phyloP scores from a whole-genome alignment of 139 green algal genomes.

The Chlorella vulgaris region DNA sequence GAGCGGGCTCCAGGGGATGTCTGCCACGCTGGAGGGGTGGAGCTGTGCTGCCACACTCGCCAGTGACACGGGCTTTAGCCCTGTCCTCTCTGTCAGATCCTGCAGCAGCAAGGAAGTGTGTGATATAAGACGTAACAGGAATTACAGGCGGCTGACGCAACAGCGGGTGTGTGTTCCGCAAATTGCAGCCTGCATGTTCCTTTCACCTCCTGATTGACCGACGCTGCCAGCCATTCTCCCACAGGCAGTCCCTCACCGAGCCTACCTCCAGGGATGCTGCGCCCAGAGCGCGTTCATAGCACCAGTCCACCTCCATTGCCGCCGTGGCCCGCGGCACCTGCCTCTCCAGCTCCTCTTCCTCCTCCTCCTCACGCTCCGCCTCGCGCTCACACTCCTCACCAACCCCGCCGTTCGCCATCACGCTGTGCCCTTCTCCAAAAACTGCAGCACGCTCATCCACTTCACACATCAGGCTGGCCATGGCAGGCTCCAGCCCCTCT shows the following conservation, averaged over 20 bases:
- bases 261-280: not conserved
- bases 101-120: not conserved
- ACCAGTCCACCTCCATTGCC: constrained; percentile 43
- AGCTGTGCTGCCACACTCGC: not conserved
- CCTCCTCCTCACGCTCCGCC: constrained; percentile 52
- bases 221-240: too few species aligned
- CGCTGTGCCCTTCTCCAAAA: constrained; percentile 20
- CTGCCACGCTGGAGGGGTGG: not conserved
- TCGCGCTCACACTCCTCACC: constrained; percentile 64
- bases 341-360: constrained; percentile 45
- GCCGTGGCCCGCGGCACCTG: constrained; percentile 28
- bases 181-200: too few species aligned
- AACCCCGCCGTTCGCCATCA: constrained; percentile 11
- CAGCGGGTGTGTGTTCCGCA: too few species aligned
- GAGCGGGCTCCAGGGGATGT: constrained; percentile 17
- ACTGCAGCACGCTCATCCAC: not conserved
- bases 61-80: constrained; percentile 5
- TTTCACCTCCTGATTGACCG: too few species aligned
- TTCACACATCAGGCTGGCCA: constrained; percentile 3
- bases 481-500: not conserved
- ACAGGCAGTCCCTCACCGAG: too few species aligned
- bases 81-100: too few species aligned
- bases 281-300: constrained; percentile 11
- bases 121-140: too few species aligned
- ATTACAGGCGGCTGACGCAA: too few species aligned